Conservation (phyloP, 2,329 filamentous ascomycete species). For the Amylocarpus encephaloides region DNA sequence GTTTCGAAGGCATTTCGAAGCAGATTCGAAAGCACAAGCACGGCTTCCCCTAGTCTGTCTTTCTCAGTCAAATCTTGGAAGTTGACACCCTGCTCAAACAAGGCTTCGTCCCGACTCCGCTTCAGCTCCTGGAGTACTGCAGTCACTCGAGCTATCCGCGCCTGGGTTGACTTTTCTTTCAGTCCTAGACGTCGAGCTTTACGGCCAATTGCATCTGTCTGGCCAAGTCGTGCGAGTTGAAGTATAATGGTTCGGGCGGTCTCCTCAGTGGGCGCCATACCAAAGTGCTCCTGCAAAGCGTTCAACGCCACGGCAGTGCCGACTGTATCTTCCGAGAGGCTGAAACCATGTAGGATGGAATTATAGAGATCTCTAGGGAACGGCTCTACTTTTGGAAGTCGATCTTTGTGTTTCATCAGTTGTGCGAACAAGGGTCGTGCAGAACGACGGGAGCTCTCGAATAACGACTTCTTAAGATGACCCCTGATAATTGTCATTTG, state of each 20-base stretch:
- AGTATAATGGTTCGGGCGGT: conserved; percentile 43
- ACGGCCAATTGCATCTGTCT: conserved; percentile 28
- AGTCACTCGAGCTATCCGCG: conserved; percentile 39
- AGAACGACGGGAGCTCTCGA: conserved; percentile 6
- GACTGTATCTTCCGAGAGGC: conserved; percentile 40
- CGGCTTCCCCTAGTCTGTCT: conserved; percentile 28
- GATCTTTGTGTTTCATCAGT: conserved; percentile 41
- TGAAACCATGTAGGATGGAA: conserved; percentile 45
- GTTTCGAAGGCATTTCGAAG: conserved; percentile 23
- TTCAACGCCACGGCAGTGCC: conserved; percentile 44
- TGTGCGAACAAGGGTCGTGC: conserved; percentile 36
- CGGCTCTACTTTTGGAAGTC: conserved; percentile 30
- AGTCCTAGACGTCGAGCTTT: conserved; percentile 34
- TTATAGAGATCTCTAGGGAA: conserved; percentile 45
- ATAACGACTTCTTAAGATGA: neutral
- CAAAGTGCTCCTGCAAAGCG: conserved; percentile 38
- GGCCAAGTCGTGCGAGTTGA: conserved; percentile 39
- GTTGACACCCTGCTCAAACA: conserved; percentile 24
- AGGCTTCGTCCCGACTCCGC: conserved; percentile 23
- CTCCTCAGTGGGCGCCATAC: conserved; percentile 39
- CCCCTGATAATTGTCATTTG: conserved; percentile 4
- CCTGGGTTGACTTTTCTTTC: conserved; percentile 34
- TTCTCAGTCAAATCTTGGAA: conserved; percentile 24
- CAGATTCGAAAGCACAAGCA: conserved; percentile 26
- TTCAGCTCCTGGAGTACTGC: conserved; percentile 38